These are phyloP conservation scores for Leccinum imitatum DNA, from an alignment of 768 basidiomycete species.

Conservation along the genomic window DNA sequence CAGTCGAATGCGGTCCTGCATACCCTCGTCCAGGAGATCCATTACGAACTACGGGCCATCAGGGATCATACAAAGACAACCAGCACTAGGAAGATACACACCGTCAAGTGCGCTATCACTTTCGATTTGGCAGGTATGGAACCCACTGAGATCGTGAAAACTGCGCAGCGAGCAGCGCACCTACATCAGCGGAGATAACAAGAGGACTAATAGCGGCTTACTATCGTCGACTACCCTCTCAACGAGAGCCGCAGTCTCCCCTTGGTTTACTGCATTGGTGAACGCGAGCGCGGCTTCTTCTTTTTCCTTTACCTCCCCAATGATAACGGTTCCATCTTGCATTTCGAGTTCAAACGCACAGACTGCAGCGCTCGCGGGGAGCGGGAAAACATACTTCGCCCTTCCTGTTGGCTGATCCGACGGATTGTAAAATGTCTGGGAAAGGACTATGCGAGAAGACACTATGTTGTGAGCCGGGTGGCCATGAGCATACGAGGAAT, in stretches of 20 bases:
- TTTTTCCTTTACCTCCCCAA: slow-evolving; percentile 51
- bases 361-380: slow-evolving; percentile 54
- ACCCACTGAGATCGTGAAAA: slow-evolving; percentile 59
- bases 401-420: slow-evolving; percentile 38
- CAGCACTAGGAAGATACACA: slow-evolving; percentile 25
- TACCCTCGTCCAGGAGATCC: slow-evolving; percentile 53
- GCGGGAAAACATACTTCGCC: slow-evolving; percentile 58
- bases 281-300: slow-evolving; percentile 41
- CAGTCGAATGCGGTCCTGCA: too few relatives aligned
- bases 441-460: slow-evolving; percentile 43
- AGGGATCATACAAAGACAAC: neutral
- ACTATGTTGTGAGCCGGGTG: slow-evolving; percentile 26
- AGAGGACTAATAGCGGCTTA: slow-evolving; percentile 24
- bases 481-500: neutral
- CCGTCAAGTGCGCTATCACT: slow-evolving; percentile 43
- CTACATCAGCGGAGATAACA: neutral
- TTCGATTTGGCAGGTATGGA: slow-evolving; percentile 44
- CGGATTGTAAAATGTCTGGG: slow-evolving; percentile 42
- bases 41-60: slow-evolving; percentile 44
- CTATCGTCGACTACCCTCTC: slow-evolving; percentile 53
- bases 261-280: slow-evolving; percentile 39
- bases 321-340: slow-evolving; percentile 42
- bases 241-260: slow-evolving; percentile 44
- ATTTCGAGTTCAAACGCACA: slow-evolving; percentile 53
- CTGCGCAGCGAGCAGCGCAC: slow-evolving; percentile 26